Base-by-base conservation (phyloP, 2,329 filamentous ascomycete genomes). In the Ophiosphaerella narmari region DNA sequence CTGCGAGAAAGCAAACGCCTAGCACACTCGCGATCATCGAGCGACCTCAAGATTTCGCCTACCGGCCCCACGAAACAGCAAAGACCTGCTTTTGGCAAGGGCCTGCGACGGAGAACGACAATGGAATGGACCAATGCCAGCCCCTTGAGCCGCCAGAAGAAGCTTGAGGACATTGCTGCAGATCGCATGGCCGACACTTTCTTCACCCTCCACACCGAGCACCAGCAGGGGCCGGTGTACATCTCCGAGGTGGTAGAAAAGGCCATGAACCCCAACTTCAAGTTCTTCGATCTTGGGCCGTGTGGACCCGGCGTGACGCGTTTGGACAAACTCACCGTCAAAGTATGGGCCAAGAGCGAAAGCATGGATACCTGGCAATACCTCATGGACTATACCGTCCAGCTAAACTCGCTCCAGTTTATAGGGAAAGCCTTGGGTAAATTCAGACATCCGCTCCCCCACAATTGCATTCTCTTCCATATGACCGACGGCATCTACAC, bases 261-360 rank as follows among this genome's bases (percentile, higher is more conserved):
- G 65, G 86, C 89, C n/a, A 91, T 91, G 74, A 97, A 97, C 71
- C 94, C 94, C 56, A 91, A 88, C 63, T 97, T 96, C 70, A 85
- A 85, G 37, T 88, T 89, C 69, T 95, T 97, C 69, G 88, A 95
- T 54, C 80, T 96, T 5, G 81, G 82, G 21, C 74, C 79, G 5
- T 85, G 82, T 55, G 84, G 82, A 0, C 82, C 88, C 0, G 69
- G 75, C 2, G 79, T 91, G 18, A 87, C 88, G 7, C 83, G 91
- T 48, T 77, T 81, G 4, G 83, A 89, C 43, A 77, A 78, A 13
- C 66, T 95, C 18, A 85, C 79, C 0, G 74, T 96, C 36, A 87
- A 85, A 57, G 70, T 97, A 24, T 97, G 91, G 91, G 84, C 86
- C 5, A 82, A 78, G 66, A 80, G 75, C 31, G 66, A 83, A 73